Conservation (phyloP, 169 alveolate species). For the Plasmodium fragile region DNA sequence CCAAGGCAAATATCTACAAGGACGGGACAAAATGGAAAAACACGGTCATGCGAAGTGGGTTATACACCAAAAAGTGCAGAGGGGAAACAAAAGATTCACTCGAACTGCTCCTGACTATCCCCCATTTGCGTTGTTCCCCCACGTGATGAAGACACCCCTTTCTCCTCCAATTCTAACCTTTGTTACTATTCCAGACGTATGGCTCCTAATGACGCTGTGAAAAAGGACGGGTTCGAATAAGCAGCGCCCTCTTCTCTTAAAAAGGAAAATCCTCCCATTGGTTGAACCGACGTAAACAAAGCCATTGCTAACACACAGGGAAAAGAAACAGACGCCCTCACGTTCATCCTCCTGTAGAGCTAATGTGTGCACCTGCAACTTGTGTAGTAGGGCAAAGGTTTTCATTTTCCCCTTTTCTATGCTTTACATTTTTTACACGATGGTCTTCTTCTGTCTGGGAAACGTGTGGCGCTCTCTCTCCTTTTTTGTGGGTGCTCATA, state of each 20-base stretch:
- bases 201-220: conserved; percentile 9
- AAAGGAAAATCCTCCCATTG: conserved; percentile 55
- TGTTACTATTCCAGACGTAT: conserved; percentile 15
- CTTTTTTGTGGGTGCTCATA: neutral
- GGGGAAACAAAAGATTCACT: neutral
- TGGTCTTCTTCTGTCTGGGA: neutral
- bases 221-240: conserved; percentile 5
- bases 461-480: neutral
- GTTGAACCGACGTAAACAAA: conserved; percentile 58
- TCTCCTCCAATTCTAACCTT: conserved; percentile 19
- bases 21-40: neutral
- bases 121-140: neutral
- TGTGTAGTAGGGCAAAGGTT: conserved; percentile 51
- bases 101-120: neutral
- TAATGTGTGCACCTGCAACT: conserved; percentile 11
- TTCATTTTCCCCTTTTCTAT: conserved; percentile 42
- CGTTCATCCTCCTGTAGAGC: neutral
- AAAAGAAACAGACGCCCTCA: conserved; percentile 20
- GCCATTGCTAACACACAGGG: conserved; percentile 6
- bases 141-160: neutral
- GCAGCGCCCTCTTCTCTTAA: conserved; percentile 16
- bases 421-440: neutral
- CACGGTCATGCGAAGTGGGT: neutral
- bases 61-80: neutral
- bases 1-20: conserved; percentile 29